Base-by-base conservation (phyloP, 495 filamentous ascomycete genomes). In the Podospora sp. region DNA sequence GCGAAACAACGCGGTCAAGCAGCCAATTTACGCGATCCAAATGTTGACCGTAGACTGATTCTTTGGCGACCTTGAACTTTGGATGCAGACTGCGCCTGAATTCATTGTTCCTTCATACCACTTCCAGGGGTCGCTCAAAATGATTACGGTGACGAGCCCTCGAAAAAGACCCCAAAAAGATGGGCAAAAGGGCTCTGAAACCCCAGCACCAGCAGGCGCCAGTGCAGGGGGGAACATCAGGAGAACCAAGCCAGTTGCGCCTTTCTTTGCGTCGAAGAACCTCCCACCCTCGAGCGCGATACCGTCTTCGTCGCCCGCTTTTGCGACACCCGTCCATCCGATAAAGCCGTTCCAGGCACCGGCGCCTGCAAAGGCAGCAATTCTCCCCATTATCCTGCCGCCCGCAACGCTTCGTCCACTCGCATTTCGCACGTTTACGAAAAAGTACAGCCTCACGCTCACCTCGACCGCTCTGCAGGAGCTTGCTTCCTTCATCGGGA, bases 381-480 rank as follows among this genome's bases (percentile, higher is more conserved):
- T 97, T 59, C 82, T 98, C 6, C 92, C 95, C 14, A 93, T 99
- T 62, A 77, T 94, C 36, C 90, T 99, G 33, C 93, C 93, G 20
- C 90, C 93, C 3, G 87, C 91, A 24, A 94, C 92, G 0, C 83
- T 99, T 36, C 87, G 95, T 69, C 96, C 95, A 6, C 83, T 97
- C 36, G 95, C 95, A 50, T 98, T 99, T 76, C 90, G 95, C 49
- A 94, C 92, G 0, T 96, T 99, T 70, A 99, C 95, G 7, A 96
- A 97, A 79, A 99, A 99, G 72, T 92, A 99, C 78, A 94, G 94
- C 75, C 83, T 99, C 46, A 98, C 93, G 0, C 89, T 99, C 49
- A 97, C 92, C 3, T 94, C 94, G 0, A 85, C 93, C 9, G 92
- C 95, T 0, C 83, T 99, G 0, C 87, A 93, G 76, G 86, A 89